Conservation (phyloP, 345 rosid genomes). For the Salix exigua region DNA sequence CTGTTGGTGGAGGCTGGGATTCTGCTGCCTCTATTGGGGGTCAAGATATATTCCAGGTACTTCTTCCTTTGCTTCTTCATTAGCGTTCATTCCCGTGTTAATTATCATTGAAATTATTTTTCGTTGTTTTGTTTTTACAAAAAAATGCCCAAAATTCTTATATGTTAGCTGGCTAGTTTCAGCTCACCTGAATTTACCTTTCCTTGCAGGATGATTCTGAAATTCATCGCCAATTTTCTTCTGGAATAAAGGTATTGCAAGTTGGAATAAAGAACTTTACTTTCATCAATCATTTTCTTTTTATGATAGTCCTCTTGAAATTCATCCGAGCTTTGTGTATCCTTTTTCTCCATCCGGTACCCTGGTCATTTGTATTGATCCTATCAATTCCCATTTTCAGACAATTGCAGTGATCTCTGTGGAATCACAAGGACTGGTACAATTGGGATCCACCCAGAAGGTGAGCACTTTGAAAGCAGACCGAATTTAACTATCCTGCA, state of each 20-base stretch:
- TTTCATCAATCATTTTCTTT: neutral
- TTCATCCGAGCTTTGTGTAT: neutral
- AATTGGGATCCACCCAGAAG: slow-evolving; percentile 77
- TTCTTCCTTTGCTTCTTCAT: slow-evolving; percentile 2
- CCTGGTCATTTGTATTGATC: neutral
- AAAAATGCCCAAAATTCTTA: neutral
- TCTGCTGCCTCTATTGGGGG: slow-evolving; percentile 7
- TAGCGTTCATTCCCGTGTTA: neutral
- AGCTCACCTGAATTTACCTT: slow-evolving; percentile 1
- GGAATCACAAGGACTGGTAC: slow-evolving; percentile 62
- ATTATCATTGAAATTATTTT: neutral
- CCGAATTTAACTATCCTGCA: neutral
- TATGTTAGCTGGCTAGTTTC: neutral
- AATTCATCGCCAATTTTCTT: slow-evolving; percentile 35
- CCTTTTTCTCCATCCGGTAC: neutral
- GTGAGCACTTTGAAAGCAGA: slow-evolving; percentile 34
- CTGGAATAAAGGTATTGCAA: slow-evolving; percentile 49
- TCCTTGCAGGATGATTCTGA: slow-evolving; percentile 38
- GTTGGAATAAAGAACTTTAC: neutral
- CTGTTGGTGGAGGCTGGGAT: slow-evolving; percentile 18
- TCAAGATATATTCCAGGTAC: slow-evolving; percentile 40
- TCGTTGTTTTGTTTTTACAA: neutral
- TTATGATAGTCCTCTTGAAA: neutral
- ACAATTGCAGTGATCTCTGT: slow-evolving; percentile 67
- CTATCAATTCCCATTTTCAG: slow-evolving; percentile 39